Conservation (phyloP, 768 basidiomycete species). For the Pleurotus giganteus region DNA sequence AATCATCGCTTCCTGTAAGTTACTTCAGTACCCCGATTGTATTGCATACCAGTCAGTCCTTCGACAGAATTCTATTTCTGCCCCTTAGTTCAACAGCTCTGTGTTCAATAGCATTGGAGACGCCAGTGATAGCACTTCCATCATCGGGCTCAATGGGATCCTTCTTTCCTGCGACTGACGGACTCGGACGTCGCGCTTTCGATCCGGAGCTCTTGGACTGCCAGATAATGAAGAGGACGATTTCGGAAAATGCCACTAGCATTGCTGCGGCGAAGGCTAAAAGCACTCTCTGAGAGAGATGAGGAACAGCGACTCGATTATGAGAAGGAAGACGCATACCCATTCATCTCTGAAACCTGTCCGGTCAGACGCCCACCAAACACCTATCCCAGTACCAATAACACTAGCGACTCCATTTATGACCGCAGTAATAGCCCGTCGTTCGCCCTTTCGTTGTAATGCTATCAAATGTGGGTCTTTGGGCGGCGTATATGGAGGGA, state of each 20-base stretch:
- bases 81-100: conserved; percentile 10
- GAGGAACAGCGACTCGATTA: conserved; percentile 10
- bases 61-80: not conserved
- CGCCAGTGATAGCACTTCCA: conserved; percentile 9
- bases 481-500: conserved; percentile 49
- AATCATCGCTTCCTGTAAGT: too few relatives aligned
- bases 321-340: conserved; percentile 42
- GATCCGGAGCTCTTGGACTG: conserved; percentile 41
- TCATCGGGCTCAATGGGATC: conserved; percentile 23
- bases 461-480: conserved; percentile 24
- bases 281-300: conserved; percentile 48
- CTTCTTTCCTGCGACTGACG: conserved; percentile 33
- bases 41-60: not conserved
- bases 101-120: conserved; percentile 11
- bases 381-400: conserved; percentile 59
- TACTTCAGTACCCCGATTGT: not conserved
- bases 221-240: conserved; percentile 72
- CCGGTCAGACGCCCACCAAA: conserved; percentile 70
- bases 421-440: conserved; percentile 65
- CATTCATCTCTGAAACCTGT: conserved; percentile 71
- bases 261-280: conserved; percentile 59
- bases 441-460: conserved; percentile 53
- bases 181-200: conserved; percentile 15
- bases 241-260: conserved; percentile 71
- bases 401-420: conserved; percentile 74